These are phyloP conservation scores for Ramaria sp. DNA, from an alignment of 768 basidiomycete genomes.

Conservation along the genomic window DNA sequence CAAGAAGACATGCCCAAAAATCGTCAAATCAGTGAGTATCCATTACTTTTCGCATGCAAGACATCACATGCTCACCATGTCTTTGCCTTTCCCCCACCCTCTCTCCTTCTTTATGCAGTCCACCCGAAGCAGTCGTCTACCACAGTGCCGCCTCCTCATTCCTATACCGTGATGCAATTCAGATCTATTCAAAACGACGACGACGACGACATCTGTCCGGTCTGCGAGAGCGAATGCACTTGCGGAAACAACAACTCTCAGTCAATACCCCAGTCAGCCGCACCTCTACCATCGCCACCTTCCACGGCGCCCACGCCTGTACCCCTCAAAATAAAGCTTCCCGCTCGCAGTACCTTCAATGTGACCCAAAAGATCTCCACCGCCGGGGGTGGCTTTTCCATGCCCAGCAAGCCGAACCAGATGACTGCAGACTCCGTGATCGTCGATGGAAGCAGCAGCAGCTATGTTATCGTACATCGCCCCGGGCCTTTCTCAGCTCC, in stretches of 20 bases:
- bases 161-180: conserved; percentile 50
- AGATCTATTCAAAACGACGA: conserved; percentile 48
- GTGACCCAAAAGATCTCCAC: conserved; percentile 27
- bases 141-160: conserved; percentile 58
- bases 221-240: conserved; percentile 85
- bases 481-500: conserved; percentile 4
- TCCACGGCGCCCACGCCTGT: conserved; percentile 16
- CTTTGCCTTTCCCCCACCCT: conserved; percentile 4
- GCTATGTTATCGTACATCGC: conserved; percentile 12
- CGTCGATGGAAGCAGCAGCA: conserved; percentile 12
- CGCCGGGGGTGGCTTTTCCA: conserved; percentile 14
- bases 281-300: conserved; percentile 18
- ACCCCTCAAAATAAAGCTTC: conserved; percentile 65
- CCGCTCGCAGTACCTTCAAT: conserved; percentile 38
- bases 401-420: conserved; percentile 20
- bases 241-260: conserved; percentile 36
- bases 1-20: conserved; percentile 32
- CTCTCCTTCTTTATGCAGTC: conserved; percentile 21
- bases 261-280: conserved; percentile 19
- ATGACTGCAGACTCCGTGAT: conserved; percentile 31
- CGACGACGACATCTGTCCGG: conserved; percentile 80
- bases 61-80: conserved; percentile 7
- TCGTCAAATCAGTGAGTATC: conserved; percentile 17
- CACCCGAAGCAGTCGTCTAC: conserved; percentile 41
- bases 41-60: conserved; percentile 10